A percentile compares a stretch with the other conserved stretches of the same genome.
Evolutionary conservation across 495 filamentous ascomycete species (phyloP).

Genomic region (Articulospora tetracladia): DNA sequence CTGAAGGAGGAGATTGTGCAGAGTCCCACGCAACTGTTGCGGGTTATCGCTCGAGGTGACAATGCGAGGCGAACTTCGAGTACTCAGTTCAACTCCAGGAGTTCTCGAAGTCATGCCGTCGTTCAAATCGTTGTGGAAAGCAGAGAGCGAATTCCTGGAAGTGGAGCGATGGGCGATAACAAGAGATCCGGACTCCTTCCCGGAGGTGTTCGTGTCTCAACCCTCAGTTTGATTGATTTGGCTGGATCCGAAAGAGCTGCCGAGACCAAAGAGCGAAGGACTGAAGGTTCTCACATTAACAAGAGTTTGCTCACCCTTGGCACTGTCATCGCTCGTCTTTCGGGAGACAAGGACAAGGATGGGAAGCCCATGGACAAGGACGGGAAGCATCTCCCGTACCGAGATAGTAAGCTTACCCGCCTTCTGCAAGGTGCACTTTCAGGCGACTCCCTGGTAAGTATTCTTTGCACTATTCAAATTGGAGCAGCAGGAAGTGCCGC

Average conservation of each 20-base stretch:
- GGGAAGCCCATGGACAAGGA: constrained; percentile 72
- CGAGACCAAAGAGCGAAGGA: constrained; percentile 88
- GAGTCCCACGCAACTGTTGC: constrained; percentile 89
- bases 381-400: constrained; percentile 87
- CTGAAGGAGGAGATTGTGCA: constrained; percentile 98
- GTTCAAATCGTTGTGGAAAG: constrained; percentile 99
- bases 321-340: constrained; percentile 86
- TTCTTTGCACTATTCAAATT: constrained; percentile 91
- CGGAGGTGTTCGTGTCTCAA: constrained; percentile 93
- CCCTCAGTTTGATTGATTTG: constrained; percentile 91
- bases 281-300: constrained; percentile 97
- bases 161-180: constrained; percentile 49
- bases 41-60: constrained; percentile 93
- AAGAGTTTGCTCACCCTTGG: constrained; percentile 93
- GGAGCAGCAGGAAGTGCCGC: constrained; percentile 62
- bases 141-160: constrained; percentile 70
- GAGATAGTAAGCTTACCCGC: constrained; percentile 95
- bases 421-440: constrained; percentile 90
- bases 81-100: constrained; percentile 94
- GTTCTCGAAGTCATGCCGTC: constrained; percentile 95
- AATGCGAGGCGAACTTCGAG: constrained; percentile 83
- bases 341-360: constrained; percentile 79
- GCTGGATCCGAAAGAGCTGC: constrained; percentile 95
- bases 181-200: constrained; percentile 76
- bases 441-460: constrained; percentile 91